phyloP scores from a whole-genome alignment of 306 rosid species.

The Astragalus membranaceus region DNA sequence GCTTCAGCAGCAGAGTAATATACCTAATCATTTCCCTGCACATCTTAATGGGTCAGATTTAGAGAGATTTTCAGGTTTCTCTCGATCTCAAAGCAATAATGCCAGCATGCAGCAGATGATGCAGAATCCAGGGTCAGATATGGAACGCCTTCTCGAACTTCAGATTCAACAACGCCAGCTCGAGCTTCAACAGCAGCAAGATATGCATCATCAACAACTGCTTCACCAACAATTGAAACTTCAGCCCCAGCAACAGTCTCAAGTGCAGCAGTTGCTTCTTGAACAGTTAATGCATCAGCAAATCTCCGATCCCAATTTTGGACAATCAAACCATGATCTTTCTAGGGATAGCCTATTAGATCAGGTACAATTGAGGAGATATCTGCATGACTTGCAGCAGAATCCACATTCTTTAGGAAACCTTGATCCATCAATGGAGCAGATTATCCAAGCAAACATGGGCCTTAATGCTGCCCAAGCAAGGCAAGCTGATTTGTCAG shows the following conservation, averaged over 20 bases:
- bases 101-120: conserved; percentile 37
- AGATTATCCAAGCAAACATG: conserved; percentile 49
- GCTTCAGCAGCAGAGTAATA: conserved; percentile 38
- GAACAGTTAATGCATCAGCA: conserved; percentile 58
- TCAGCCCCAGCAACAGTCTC: conserved; percentile 57
- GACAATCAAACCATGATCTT: conserved; percentile 44
- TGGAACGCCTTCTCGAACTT: conserved; percentile 41
- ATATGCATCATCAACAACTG: conserved; percentile 48
- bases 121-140: conserved; percentile 44
- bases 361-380: conserved; percentile 44
- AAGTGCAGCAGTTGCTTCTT: conserved; percentile 46
- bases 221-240: conserved; percentile 51
- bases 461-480: conserved; percentile 45
- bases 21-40: conserved; percentile 32
- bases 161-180: conserved; percentile 43
- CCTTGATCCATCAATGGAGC: conserved; percentile 52
- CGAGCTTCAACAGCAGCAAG: conserved; percentile 55
- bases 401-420: conserved; percentile 40
- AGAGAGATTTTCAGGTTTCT: conserved; percentile 39
- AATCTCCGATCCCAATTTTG: conserved; percentile 43
- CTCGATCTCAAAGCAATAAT: conserved; percentile 33
- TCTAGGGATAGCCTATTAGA: conserved; percentile 42
- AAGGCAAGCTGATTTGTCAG: conserved; percentile 51
- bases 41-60: conserved; percentile 37
- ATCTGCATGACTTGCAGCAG: conserved; percentile 45